phyloP scores from a whole-genome alignment of 2,329 filamentous ascomycete genomes.

The Fusarium concolor region DNA sequence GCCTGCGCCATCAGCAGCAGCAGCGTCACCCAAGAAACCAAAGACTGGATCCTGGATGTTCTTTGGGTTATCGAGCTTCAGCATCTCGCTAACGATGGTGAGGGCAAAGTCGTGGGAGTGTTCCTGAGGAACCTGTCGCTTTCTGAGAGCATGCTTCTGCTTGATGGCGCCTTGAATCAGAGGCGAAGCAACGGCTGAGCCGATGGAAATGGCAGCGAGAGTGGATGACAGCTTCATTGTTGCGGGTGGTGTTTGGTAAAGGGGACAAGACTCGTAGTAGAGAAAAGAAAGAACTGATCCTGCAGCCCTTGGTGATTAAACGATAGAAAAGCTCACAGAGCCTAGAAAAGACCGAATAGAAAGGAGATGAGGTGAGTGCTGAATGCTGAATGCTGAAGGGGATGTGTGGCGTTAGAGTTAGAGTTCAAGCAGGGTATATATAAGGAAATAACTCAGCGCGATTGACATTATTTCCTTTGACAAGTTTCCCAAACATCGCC shows the following conservation, averaged over 20 bases:
- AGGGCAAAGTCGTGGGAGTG: conserved; percentile 15
- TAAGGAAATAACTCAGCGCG: background rate
- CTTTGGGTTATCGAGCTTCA: conserved; percentile 14
- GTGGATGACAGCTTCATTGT: conserved; percentile 18
- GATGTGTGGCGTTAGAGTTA: no score
- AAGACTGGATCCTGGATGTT: conserved; percentile 19
- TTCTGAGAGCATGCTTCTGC: background rate
- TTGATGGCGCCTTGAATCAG: background rate
- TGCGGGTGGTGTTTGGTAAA: background rate
- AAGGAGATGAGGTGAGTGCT: background rate
- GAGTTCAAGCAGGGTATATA: no score
- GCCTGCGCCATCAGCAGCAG: conserved; percentile 50
- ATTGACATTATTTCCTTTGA: background rate
- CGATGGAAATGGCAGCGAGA: conserved; percentile 5
- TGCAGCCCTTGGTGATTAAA: background rate
- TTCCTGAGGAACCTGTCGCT: conserved; percentile 22
- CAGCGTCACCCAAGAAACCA: conserved; percentile 4
- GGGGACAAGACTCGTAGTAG: background rate
- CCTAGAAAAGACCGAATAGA: background rate
- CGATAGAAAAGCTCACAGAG: background rate
- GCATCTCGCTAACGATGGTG: conserved; percentile 10
- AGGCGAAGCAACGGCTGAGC: conserved; percentile 4
- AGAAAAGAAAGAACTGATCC: conserved; percentile 1
- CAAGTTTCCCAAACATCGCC: background rate
- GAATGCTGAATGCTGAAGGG: no score